phyloP scores from a whole-genome alignment of 2,329 filamentous ascomycete species.

The Beauveria sp. region DNA sequence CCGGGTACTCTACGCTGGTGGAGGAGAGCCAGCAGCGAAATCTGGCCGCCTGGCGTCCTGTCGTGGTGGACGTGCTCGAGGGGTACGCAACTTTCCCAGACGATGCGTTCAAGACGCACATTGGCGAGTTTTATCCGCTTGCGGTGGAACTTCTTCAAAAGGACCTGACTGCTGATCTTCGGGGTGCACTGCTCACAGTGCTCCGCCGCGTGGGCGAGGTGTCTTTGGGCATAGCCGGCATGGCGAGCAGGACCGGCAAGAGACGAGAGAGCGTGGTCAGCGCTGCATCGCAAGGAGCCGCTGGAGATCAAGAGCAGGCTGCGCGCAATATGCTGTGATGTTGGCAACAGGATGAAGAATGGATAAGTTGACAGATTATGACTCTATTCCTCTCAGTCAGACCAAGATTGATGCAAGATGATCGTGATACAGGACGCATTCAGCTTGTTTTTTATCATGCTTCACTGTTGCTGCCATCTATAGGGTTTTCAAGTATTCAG shows the following conservation, averaged over 20 bases:
- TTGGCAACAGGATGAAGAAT: background rate
- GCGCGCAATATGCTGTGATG: conserved; percentile 10
- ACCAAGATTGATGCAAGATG: no score
- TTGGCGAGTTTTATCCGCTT: conserved; percentile 79
- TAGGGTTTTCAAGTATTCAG: no score
- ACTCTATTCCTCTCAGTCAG: no score
- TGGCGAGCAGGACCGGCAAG: conserved; percentile 28
- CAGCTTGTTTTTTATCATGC: no score
- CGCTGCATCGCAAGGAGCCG: conserved; percentile 18
- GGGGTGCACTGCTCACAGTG: conserved; percentile 68
- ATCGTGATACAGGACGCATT: no score
- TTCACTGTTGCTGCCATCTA: no score
- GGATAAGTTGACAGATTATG: no score
- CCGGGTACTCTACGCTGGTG: conserved; percentile 76
- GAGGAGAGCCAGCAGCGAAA: conserved; percentile 96
- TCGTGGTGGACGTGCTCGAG: conserved; percentile 93
- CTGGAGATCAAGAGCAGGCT: conserved; percentile 7
- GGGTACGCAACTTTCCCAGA: conserved; percentile 80
- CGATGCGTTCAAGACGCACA: conserved; percentile 70
- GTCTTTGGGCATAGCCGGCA: conserved; percentile 48
- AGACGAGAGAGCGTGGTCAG: conserved; percentile 36
- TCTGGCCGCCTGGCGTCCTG: conserved; percentile 92
- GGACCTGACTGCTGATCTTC: conserved; percentile 73
- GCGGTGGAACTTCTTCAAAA: conserved; percentile 74
- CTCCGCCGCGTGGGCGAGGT: conserved; percentile 79